Base-by-base conservation (phyloP, 2,329 filamentous ascomycete genomes). In the Paecilomyces sp. region DNA sequence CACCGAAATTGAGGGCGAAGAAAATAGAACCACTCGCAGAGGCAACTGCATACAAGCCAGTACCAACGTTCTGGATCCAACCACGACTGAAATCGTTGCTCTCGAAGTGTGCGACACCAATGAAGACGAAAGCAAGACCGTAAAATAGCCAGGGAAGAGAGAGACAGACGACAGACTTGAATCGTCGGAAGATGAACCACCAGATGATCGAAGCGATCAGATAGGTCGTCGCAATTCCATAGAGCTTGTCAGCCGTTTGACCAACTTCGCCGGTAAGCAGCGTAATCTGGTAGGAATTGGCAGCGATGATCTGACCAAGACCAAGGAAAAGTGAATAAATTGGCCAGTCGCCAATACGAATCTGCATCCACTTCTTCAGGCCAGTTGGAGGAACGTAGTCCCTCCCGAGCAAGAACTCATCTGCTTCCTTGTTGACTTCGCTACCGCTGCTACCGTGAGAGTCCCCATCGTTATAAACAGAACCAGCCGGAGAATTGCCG, bases 271-370 rank as follows among this genome's bases (percentile, higher is more conserved):
- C 86, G 0, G 84, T 85, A 22, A 89, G 77, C n/a, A 89, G 77
- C 0, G 85, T 87, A 67, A 88, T 84, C 67, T 88, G 86, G 71
- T 88, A 88, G 0, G 84, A 87, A 71, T 87, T 88, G 59, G 84
- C 83, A 1, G 85, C 83, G 56, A 88, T 82, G 61, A 88, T 83
- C 66, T 88, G 85, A 24, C 83, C 83, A 36, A 86, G 76, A 8
- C 84, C 84, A 18, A 88, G 79, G 54, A 88, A 77, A 61, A 87
- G 78, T 3, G 83, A 81, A 68, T 88, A 88, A 6, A 87, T 68
- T 0, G 85, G 85, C 85, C 85, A 88, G 65, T 86, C 83, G n/a
- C 82, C 82, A 58, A 87, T 70, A 36, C 83, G 82, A 59, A 80
- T 75, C 61, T 83, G 78, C 72, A 87, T 79, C 65, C 80, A 73